Evolutionary conservation across 192 early-diverging fungal genomes (phyloP).

Genomic region (Dissophora globulifera): DNA sequence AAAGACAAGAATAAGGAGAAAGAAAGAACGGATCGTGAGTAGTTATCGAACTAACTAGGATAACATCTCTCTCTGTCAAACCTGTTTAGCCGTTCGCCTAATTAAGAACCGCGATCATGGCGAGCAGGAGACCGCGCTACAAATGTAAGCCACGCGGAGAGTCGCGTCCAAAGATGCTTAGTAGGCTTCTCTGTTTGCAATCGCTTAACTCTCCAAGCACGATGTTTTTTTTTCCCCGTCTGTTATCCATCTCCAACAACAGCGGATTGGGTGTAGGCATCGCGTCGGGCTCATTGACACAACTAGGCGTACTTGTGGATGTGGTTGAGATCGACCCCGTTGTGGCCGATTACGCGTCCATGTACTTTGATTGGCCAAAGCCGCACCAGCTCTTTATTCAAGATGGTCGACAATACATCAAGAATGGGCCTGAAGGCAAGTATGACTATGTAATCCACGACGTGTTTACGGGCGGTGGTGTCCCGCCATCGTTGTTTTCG

Average conservation of each 20-base stretch:
- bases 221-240: too few species aligned
- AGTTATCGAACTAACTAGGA: too few species aligned
- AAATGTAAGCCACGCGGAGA: slow-evolving; percentile 28
- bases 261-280: slow-evolving; percentile 88
- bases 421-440: slow-evolving; percentile 55
- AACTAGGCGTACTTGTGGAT: slow-evolving; percentile 71
- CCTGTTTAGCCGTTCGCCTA: slow-evolving; percentile 32
- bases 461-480: slow-evolving; percentile 92
- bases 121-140: slow-evolving; percentile 26
- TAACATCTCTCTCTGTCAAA: background rate
- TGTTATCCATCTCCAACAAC: background rate
- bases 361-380: slow-evolving; percentile 71
- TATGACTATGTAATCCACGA: slow-evolving; percentile 94
- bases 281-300: slow-evolving; percentile 71
- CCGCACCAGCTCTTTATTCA: slow-evolving; percentile 67
- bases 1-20: background rate
- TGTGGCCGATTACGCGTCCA: slow-evolving; percentile 72
- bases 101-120: slow-evolving; percentile 42
- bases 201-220: too few species aligned
- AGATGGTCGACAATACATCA: slow-evolving; percentile 82
- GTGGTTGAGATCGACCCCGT: slow-evolving; percentile 88
- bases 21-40: too few species aligned
- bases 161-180: background rate
- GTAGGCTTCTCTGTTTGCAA: too few species aligned
- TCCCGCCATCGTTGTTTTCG: slow-evolving; percentile 78